phyloP scores from a whole-genome alignment of 345 rosid genomes.

The Acer campestre region DNA sequence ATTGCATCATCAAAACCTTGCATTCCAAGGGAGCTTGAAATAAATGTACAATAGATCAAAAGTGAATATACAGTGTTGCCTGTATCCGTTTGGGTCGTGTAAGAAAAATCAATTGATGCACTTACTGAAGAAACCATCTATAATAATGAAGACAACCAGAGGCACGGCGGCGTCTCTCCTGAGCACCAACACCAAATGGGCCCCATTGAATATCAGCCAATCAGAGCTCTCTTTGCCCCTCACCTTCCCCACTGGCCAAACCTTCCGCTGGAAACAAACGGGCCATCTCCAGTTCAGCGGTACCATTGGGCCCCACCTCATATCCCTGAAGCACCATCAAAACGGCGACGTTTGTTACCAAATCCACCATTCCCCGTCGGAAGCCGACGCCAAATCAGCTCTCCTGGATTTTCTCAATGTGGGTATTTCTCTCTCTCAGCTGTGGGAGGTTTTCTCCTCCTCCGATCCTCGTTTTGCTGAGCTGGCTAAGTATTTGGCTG shows the following conservation, averaged over 20 bases:
- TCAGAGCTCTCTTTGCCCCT: constrained; percentile 74
- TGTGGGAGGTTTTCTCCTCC: constrained; percentile 67
- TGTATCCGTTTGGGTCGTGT: too few species aligned
- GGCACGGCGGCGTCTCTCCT: constrained; percentile 25
- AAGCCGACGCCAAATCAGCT: constrained; percentile 53
- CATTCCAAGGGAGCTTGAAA: too few species aligned
- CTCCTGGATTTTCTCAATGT: constrained; percentile 81
- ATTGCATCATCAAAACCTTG: too few species aligned
- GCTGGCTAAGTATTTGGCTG: constrained; percentile 57
- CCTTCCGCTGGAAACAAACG: constrained; percentile 93
- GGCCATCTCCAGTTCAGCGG: constrained; percentile 73
- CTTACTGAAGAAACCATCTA: not conserved
- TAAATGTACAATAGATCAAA: too few species aligned
- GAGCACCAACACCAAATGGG: constrained; percentile 39
- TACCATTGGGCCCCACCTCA: constrained; percentile 67
- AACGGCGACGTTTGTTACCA: constrained; percentile 56
- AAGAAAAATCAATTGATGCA: not conserved
- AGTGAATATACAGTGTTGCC: too few species aligned
- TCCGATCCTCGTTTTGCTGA: constrained; percentile 69
- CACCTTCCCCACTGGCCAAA: constrained; percentile 96
- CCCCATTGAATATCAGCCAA: constrained; percentile 54
- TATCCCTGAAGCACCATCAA: constrained; percentile 67
- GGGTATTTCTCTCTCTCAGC: constrained; percentile 48
- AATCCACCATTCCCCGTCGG: constrained; percentile 50
- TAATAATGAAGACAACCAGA: constrained; percentile 25